These are phyloP conservation scores for Durotheca rogersii DNA, from an alignment of 495 filamentous ascomycete genomes.

Conservation along the genomic window DNA sequence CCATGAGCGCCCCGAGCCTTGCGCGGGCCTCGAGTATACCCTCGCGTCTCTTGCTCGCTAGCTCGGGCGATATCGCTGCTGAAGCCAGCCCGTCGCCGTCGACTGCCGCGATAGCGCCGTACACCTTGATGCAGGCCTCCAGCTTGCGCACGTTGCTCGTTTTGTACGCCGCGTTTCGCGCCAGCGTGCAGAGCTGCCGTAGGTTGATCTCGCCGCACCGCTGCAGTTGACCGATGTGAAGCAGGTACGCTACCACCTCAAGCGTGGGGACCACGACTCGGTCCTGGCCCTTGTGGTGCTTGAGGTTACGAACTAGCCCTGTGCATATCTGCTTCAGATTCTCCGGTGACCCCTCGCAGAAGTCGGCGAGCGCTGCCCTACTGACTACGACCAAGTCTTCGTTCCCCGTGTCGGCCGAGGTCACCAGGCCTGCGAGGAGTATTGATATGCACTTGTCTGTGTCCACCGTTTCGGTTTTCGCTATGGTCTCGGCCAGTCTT, in stretches of 20 bases:
- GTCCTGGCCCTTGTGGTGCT: slow-evolving; percentile 53
- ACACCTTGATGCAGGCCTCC: slow-evolving; percentile 73
- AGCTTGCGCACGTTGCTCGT: slow-evolving; percentile 75
- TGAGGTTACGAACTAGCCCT: slow-evolving; percentile 41
- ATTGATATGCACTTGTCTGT: slow-evolving; percentile 41
- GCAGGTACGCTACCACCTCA: slow-evolving; percentile 71
- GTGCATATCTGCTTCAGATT: slow-evolving; percentile 37
- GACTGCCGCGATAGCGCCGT: slow-evolving; percentile 58
- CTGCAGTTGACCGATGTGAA: slow-evolving; percentile 56
- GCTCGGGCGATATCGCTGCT: slow-evolving; percentile 6
- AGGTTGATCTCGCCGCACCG: slow-evolving; percentile 34
- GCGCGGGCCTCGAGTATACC: slow-evolving; percentile 41
- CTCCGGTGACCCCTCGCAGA: slow-evolving; percentile 39
- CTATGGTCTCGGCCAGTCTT: slow-evolving; percentile 28
- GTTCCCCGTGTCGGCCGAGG: slow-evolving; percentile 79
- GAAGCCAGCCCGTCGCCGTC: slow-evolving; percentile 3
- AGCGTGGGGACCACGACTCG: slow-evolving; percentile 72
- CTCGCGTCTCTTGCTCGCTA: slow-evolving; percentile 28
- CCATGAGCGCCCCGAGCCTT: slow-evolving; percentile 48
- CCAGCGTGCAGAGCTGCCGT: slow-evolving; percentile 62
- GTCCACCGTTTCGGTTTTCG: slow-evolving; percentile 5
- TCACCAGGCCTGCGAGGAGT: slow-evolving; percentile 74
- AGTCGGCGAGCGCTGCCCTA: slow-evolving; percentile 64
- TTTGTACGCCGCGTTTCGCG: slow-evolving; percentile 80
- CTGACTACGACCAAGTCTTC: slow-evolving; percentile 76